Evolutionary conservation across 371 early-diverging fungal genomes (phyloP), one percentile per base, ranked within the genome.

Genomic region (Mucor piriformis): DNA sequence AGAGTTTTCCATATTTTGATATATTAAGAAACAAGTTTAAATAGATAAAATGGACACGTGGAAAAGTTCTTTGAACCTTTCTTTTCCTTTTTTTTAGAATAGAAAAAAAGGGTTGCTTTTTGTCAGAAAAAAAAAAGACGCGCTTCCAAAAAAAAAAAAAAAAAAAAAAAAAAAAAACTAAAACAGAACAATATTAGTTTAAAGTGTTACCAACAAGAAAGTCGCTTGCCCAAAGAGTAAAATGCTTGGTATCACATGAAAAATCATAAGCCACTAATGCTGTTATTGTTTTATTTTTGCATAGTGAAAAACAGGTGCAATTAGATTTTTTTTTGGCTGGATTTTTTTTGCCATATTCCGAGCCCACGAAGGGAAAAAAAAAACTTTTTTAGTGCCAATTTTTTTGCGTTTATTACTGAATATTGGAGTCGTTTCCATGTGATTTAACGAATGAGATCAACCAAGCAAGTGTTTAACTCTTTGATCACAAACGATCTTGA

Each of bases 1-100:
- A 44, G 33, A 21, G 20, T 32, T 44, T 55, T 55, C 55, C 55
- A 55, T 55, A n/a, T 33, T 40, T 25, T 44, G n/a, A 23, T 55
- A 43, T 20, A 43, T 43, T 20, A 18, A 43, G 6, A 37, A 37
- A n/a, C 12, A 37, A 10, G 38, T 15, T 37, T 3, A 12, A 37
- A 37, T 15, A 37, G n/a, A 37, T 11, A 37, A n/a, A 23, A 46
- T 24, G 21, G 18, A 43, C 40, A 42, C 21, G 37, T 54, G 12
- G 21, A 38, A 13, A 25, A 38, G 18, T 35, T 13, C 12, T 23
- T 12, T 3, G 6, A 29, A 29, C 29, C 8, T 8, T 29, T 29
- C 25, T 25, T 46, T 46, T 12, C 3, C 47, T 46, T 46, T 46
- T 21, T 43, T 43, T 43, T 43, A 42, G 6, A 18, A 42, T n/a